Conservation (phyloP, 2,329 filamentous ascomycete genomes). For the Neospermospora avenae region DNA sequence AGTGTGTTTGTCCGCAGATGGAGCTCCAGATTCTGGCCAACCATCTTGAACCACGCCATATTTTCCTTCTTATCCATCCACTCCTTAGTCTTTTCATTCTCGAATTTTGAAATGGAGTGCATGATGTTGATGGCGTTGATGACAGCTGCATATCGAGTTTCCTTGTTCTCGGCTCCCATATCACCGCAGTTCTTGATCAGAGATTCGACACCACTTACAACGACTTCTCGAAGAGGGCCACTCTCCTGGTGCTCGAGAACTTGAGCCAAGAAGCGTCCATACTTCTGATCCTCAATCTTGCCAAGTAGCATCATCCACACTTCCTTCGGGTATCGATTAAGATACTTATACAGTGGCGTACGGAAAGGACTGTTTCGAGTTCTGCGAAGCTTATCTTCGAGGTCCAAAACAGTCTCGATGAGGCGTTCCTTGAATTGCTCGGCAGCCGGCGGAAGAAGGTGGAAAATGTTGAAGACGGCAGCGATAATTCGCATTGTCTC, state of each 20-base stretch:
- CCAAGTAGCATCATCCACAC: conserved; percentile 77
- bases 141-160: conserved; percentile 64
- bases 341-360: conserved; percentile 82
- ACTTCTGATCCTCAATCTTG: conserved; percentile 78
- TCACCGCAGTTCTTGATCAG: conserved; percentile 68
- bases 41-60: conserved; percentile 57
- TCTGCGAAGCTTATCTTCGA: conserved; percentile 80
- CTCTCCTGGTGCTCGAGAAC: conserved; percentile 75
- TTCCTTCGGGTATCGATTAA: conserved; percentile 90
- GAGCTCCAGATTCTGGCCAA: conserved; percentile 75
- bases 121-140: conserved; percentile 88
- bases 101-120: conserved; percentile 69
- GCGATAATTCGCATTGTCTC: conserved; percentile 91
- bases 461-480: conserved; percentile 94
- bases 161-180: conserved; percentile 60
- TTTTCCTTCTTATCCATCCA: conserved; percentile 71
- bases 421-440: conserved; percentile 87
- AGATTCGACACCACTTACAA: conserved; percentile 68
- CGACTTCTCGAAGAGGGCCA: conserved; percentile 67
- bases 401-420: conserved; percentile 82
- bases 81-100: conserved; percentile 51
- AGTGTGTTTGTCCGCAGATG: conserved; percentile 69
- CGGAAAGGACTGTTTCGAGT: conserved; percentile 92
- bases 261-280: conserved; percentile 88
- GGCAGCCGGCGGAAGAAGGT: conserved; percentile 86